Base-by-base conservation (phyloP, 768 basidiomycete species). In the Collybiopsis luxurians region DNA sequence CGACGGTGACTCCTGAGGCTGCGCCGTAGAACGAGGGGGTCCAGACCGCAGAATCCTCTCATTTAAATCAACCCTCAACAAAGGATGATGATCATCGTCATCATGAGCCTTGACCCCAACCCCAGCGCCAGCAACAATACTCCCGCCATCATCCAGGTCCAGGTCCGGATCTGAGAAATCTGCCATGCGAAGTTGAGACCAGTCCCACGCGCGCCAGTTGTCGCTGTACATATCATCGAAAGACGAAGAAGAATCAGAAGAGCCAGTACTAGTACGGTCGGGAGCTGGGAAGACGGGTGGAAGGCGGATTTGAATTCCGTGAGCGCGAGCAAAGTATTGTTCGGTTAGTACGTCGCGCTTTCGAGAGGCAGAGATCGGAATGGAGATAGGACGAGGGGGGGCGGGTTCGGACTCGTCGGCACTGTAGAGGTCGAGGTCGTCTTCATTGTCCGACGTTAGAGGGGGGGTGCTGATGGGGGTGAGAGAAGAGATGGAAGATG, bases 171-270 rank as follows among this genome's bases (percentile, higher is more conserved):
- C 31, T 13, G 48, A 54, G 56, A 75, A 76, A 27, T 63, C 70
- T 46, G 75, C 71, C 17, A 64, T 50, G 56, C 69, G 70, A 30
- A 78, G 67, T 43, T 74, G 75, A 42, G 74, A 70, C 78, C 79
- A 79, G 53, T 66, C 73, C 79, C 79, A 80, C 48, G 69, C 64
- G 31, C 71, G 66, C 74, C 77, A 76, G 55, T 66, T 36, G 23
- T 30, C 30, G 21, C 28, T 10, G 27, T 31, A 46, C 24, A 47
- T 31, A 28, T 46, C 34, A 23, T 34, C 31, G 13, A 23, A 21
- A 40, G 31, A 34, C 31, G 13, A 34, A 34, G 31, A 34, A 34
- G 31, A 13, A 6, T 34, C 31, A 34, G 31, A 34, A 6, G 31
- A 34, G 31, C 5, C 31, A 13, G 31, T 34, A n/a, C n/a, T n/a